Conservation (phyloP, 768 basidiomycete genomes). For the Leccinum rimulosum region DNA sequence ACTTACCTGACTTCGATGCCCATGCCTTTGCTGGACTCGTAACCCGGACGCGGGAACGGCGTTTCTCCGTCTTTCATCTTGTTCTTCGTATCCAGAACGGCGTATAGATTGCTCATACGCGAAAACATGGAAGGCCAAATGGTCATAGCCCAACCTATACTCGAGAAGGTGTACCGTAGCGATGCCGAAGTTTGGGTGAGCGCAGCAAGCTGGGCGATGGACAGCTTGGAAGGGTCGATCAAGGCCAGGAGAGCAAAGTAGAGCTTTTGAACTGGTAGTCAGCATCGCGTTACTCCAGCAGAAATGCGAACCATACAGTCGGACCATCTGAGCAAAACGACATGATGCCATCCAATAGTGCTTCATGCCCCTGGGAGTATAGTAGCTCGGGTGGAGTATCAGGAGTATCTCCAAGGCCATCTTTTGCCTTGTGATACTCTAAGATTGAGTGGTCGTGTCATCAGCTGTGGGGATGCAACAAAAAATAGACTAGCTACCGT, state of each 20-base stretch:
- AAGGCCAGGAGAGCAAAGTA: slow-evolving; percentile 31
- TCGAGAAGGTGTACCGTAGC: slow-evolving; percentile 23
- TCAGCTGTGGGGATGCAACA: too few relatives aligned
- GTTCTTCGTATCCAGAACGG: slow-evolving; percentile 18
- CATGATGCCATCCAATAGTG: slow-evolving; percentile 4
- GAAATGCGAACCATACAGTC: slow-evolving; percentile 8
- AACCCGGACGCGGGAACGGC: slow-evolving; percentile 22
- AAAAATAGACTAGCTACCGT: slow-evolving; percentile 8
- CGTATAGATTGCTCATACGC: slow-evolving; percentile 25
- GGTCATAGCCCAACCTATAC: slow-evolving; percentile 5
- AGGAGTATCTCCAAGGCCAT: slow-evolving; percentile 18
- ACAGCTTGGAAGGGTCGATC: slow-evolving; percentile 22
- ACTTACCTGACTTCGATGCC: slow-evolving; percentile 20
- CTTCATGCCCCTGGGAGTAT: slow-evolving; percentile 2
- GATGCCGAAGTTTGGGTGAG: slow-evolving; percentile 26
- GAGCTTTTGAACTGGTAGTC: slow-evolving; percentile 4
- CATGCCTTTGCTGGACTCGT: slow-evolving; percentile 14
- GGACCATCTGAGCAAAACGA: slow-evolving; percentile 17
- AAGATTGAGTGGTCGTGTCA: neutral
- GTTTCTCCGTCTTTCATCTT: slow-evolving; percentile 26
- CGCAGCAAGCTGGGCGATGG: slow-evolving; percentile 32
- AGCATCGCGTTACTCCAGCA: neutral
- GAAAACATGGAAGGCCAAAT: slow-evolving; percentile 16
- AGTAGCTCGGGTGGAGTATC: slow-evolving; percentile 13
- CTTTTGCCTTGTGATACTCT: slow-evolving; percentile 24